Base-by-base conservation (phyloP, 805 yeast species). In the Candida michaelii region DNA sequence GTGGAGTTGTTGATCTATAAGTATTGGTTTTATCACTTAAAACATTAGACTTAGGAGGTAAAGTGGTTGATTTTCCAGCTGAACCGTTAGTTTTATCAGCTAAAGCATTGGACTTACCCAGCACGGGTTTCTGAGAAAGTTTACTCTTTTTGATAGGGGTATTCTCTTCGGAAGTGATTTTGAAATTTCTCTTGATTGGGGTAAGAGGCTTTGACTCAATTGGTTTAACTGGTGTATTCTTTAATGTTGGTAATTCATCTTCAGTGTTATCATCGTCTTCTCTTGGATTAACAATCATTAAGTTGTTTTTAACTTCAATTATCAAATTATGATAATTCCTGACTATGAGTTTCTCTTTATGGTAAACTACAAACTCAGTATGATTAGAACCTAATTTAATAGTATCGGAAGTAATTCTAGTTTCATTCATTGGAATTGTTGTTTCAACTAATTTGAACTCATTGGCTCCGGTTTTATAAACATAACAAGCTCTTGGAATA, bases 281-380 rank as follows among this genome's bases (percentile, higher is more conserved):
- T 14, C 56, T 60, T 4, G 77, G 73, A 48, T 80, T 80, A 21
- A 83, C 60, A 36, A 80, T 55, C 1, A 77, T 63, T n/a, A 67
- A 51, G 42, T 82, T 79, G n/a, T 85, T 85, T 50, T 87, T 80
- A 40, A 91, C 74, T 54, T 88, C 91, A 40, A 90, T 53, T 15
- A 80, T 63, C 5, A 86, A 69, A 31, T 83, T 83, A 35, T 75
- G 69, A 30, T 79, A 71, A 42, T 76, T 73, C 5, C 93, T 93
- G 55, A 89, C 65, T 2, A 71, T 65, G 15, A 87, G 72, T 2
- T 78, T 66, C 62, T 90, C 96, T 42, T 74, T 77, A 45, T 78
- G 74, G 44, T 76, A 65, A 36, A 90, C 74, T 34, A 72, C 67
- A 48, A 83, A 74, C 50, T 81, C 80, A 12, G 82, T 77, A 50